Percentiles rank a stretch among this genome's conserved stretches.
phyloP scores from a whole-genome alignment of 2,329 filamentous ascomycete genomes.

The Sporothrix euskadiensis region DNA sequence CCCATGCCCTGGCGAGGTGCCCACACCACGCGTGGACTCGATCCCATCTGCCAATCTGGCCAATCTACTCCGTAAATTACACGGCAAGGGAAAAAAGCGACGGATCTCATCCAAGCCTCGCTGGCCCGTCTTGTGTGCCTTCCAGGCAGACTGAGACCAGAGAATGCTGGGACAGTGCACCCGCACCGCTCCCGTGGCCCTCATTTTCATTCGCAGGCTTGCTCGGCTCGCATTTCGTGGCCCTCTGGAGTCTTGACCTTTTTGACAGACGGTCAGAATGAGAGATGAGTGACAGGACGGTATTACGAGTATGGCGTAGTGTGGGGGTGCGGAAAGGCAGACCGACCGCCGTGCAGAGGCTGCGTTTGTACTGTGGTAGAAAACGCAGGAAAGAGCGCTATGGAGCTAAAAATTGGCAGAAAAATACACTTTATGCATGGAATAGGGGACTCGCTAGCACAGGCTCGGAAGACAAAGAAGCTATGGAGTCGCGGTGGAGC shows the following conservation, averaged over 20 bases:
- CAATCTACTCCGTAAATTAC: not conserved
- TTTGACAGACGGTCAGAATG: not conserved
- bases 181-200: not conserved
- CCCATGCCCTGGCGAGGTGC: not conserved
- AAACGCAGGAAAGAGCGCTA: not conserved
- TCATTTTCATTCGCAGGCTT: not conserved
- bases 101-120: not conserved
- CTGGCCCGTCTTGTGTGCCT: not conserved
- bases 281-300: not conserved
- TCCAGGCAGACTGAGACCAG: not conserved
- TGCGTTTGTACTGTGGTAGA: too few relatives aligned
- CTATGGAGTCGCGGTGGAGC: not conserved
- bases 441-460: constrained; percentile 16
- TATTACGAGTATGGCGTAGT: not conserved
- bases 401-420: too few relatives aligned
- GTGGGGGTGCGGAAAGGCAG: not conserved
- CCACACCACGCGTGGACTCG: not conserved
- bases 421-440: not conserved
- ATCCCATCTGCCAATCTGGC: not conserved
- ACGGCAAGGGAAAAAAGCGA: not conserved
- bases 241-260: too few relatives aligned
- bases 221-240: not conserved
- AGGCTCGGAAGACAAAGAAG: not conserved
- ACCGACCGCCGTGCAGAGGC: not conserved
- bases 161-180: not conserved